phyloP scores from a whole-genome alignment of 352 stramenopile genomes.

The Phytophthora pseudosyringae region DNA sequence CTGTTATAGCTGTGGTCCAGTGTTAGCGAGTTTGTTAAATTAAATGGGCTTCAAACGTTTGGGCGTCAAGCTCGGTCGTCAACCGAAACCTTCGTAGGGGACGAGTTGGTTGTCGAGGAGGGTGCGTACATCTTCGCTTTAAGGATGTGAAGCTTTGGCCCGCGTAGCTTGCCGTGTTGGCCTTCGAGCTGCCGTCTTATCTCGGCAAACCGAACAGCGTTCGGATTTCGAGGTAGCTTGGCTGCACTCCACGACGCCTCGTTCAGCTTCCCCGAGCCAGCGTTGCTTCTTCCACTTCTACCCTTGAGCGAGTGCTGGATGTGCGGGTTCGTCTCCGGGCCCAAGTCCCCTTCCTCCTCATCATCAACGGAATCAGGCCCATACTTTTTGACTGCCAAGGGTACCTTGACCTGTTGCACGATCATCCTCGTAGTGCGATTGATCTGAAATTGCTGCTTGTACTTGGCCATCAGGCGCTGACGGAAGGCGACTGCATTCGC shows the following conservation, averaged over 20 bases:
- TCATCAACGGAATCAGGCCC: conserved; percentile 7
- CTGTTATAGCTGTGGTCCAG: too few species aligned
- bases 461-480: conserved; percentile 61
- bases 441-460: conserved; percentile 60
- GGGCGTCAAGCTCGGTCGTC: conserved; percentile 14
- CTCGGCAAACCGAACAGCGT: conserved; percentile 47
- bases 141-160: conserved; percentile 55
- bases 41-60: conserved; percentile 3
- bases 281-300: not conserved
- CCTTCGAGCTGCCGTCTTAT: conserved; percentile 48
- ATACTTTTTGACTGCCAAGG: conserved; percentile 11
- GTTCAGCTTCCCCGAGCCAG: not conserved
- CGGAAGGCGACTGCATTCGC: conserved; percentile 44
- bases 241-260: not conserved
- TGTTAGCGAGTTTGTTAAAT: not conserved
- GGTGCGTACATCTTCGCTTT: conserved; percentile 48
- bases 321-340: conserved; percentile 22
- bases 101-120: not conserved
- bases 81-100: conserved; percentile 4
- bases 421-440: conserved; percentile 61
- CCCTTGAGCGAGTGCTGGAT: conserved; percentile 34
- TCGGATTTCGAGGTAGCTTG: conserved; percentile 36
- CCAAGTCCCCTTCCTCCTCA: conserved; percentile 5
- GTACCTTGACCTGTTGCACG: conserved; percentile 31
- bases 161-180: conserved; percentile 39